Percentiles rank a stretch among this genome's conserved stretches.
Conservation (phyloP, 73 alveolate genomes). For the Symbiodinium natans region DNA sequence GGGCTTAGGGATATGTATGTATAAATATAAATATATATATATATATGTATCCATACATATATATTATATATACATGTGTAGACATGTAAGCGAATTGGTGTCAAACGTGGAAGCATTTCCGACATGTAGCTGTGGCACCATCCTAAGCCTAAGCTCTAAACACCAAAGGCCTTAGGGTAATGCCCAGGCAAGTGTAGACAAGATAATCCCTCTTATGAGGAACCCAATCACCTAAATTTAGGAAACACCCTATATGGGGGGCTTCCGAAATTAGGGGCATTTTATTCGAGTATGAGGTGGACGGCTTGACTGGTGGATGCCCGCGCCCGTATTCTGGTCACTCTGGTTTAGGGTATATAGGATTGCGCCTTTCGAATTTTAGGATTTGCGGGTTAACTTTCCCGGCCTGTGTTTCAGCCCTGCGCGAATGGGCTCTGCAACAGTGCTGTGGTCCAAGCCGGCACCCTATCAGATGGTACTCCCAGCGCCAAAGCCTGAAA, state of each 20-base stretch:
- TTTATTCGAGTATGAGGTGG: neutral
- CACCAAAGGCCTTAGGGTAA: too few species aligned
- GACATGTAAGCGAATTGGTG: too few species aligned
- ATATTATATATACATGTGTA: too few species aligned
- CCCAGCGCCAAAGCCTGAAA: neutral
- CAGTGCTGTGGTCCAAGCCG: neutral
- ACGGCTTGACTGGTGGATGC: too few species aligned
- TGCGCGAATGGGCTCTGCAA: neutral
- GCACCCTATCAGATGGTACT: neutral
- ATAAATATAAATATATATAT: too few species aligned
- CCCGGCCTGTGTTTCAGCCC: neutral
- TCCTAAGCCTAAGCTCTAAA: too few species aligned
- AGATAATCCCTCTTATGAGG: neutral
- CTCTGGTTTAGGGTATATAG: neutral
- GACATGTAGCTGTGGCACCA: too few species aligned
- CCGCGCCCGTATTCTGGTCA: too few species aligned
- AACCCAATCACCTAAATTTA: neutral
- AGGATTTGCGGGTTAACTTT: neutral
- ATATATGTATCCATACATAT: too few species aligned
- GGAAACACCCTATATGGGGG: neutral
- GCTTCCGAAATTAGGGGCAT: neutral
- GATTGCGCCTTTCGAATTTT: too few species aligned
- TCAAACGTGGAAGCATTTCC: too few species aligned
- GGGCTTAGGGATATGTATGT: too few species aligned
- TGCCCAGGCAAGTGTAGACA: neutral